A percentile compares a stretch with the other conserved stretches of the same genome.
These are phyloP conservation scores for Francoa sonchifolia DNA, from an alignment of 441 rosid species.

Conservation along the genomic window DNA sequence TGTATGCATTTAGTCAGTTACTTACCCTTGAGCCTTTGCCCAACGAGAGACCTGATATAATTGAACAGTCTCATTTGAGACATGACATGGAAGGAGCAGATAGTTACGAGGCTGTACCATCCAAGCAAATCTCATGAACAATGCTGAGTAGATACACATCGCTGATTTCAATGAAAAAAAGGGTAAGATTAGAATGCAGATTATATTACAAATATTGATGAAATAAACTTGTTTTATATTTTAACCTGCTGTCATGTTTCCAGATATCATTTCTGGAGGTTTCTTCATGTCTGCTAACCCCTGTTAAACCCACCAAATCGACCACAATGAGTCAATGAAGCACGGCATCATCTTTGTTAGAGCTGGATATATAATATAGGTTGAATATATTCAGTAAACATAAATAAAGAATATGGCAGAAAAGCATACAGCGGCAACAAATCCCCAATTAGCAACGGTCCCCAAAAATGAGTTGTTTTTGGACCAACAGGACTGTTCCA, in stretches of 20 bases:
- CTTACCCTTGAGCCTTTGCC: constrained; percentile 79
- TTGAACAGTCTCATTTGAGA: constrained; percentile 87
- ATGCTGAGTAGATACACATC: constrained; percentile 70
- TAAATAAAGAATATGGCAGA: constrained; percentile 1
- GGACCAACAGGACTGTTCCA: constrained; percentile 93
- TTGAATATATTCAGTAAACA: neutral
- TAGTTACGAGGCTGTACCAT: constrained; percentile 97
- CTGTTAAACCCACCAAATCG: constrained; percentile 25
- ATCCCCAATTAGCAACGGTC: constrained; percentile 98
- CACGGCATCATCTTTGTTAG: neutral
- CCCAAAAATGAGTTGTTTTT: constrained; percentile 95
- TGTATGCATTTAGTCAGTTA: neutral
- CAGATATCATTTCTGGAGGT: constrained; percentile 89
- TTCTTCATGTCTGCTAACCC: constrained; percentile 86
- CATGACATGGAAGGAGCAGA: constrained; percentile 82
- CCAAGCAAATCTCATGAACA: constrained; percentile 96
- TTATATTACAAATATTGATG: neutral
- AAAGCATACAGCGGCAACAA: constrained; percentile 65
- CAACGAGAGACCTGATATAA: constrained; percentile 80
- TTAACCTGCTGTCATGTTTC: constrained; percentile 77
- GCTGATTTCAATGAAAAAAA: constrained; percentile 25
- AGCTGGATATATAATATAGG: neutral
- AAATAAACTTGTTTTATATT: neutral
- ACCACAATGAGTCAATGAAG: constrained; percentile 6
- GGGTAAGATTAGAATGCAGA: constrained; percentile 8